Evolutionary conservation across 768 basidiomycete species (phyloP).

Genomic region (Nidularia pulvinata): DNA sequence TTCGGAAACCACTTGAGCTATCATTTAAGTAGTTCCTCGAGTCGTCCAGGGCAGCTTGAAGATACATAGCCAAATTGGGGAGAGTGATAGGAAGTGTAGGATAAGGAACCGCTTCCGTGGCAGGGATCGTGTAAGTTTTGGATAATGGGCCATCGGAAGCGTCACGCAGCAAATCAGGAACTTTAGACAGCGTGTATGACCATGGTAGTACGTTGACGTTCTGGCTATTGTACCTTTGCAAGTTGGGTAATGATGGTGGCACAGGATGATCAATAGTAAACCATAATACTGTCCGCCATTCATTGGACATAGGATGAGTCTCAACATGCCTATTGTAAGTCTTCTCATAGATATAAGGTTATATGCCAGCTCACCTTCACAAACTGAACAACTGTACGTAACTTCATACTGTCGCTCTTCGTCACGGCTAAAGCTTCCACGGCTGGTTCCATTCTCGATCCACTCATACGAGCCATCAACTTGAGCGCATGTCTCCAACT

Average conservation of each 20-base stretch:
- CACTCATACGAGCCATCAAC: conserved; percentile 72
- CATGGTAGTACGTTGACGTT: conserved; percentile 72
- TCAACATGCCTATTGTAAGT: conserved; percentile 15
- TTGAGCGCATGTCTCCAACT: conserved; percentile 76
- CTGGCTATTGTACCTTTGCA: conserved; percentile 48
- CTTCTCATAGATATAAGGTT: too few relatives aligned
- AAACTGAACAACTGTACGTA: conserved; percentile 81
- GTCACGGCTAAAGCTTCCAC: conserved; percentile 61
- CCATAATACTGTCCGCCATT: conserved; percentile 79
- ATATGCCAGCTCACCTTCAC: conserved; percentile 52
- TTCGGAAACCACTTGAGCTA: conserved; percentile 58
- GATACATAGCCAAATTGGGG: conserved; percentile 74
- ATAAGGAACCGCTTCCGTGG: conserved; percentile 55
- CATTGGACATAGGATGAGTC: conserved; percentile 56
- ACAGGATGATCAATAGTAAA: conserved; percentile 73
- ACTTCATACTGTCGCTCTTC: conserved; percentile 49
- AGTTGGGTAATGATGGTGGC: conserved; percentile 41
- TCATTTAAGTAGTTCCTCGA: conserved; percentile 64
- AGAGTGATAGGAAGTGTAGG: conserved; percentile 76
- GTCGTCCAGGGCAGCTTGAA: conserved; percentile 69
- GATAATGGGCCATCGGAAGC: conserved; percentile 61
- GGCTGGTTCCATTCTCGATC: conserved; percentile 69
- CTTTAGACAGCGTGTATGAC: conserved; percentile 61
- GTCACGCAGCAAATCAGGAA: conserved; percentile 65
- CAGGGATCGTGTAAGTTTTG: conserved; percentile 73